These are phyloP conservation scores for Filosporella fistucella DNA, from an alignment of 495 filamentous ascomycete species.

Conservation along the genomic window DNA sequence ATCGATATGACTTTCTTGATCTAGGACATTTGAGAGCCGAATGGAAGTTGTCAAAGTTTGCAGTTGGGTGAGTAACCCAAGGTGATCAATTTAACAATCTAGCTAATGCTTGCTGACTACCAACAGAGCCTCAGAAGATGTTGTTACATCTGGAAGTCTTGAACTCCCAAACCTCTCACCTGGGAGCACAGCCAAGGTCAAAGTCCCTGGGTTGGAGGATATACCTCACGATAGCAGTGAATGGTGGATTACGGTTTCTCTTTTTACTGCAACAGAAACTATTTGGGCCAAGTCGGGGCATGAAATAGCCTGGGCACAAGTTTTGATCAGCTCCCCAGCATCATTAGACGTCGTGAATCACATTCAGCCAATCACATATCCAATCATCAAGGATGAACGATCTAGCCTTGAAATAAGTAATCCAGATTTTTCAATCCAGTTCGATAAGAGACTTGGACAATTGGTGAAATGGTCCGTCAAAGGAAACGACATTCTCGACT, in stretches of 20 bases:
- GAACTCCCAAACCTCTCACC: constrained; percentile 19
- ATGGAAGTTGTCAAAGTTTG: constrained; percentile 6
- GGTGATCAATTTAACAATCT: background rate
- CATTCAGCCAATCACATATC: constrained; percentile 10
- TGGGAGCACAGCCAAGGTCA: constrained; percentile 17
- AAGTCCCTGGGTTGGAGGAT: constrained; percentile 15
- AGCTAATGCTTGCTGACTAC: constrained; percentile 1
- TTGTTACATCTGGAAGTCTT: constrained; percentile 22
- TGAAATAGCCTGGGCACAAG: constrained; percentile 32
- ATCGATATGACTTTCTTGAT: constrained; percentile 34
- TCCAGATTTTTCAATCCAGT: constrained; percentile 25
- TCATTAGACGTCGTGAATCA: constrained; percentile 1
- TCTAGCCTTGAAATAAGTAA: background rate
- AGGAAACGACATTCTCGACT: constrained; percentile 40
- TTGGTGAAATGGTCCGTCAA: constrained; percentile 23
- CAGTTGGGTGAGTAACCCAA: background rate
- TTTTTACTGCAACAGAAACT: constrained; percentile 24
- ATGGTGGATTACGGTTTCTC: constrained; percentile 30
- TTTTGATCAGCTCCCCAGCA: constrained; percentile 9
- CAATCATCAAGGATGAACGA: background rate
- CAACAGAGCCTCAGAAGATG: constrained; percentile 9
- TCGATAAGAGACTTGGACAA: constrained; percentile 16
- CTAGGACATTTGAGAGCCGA: constrained; percentile 38
- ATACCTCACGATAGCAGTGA: constrained; percentile 13
- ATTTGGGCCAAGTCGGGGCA: constrained; percentile 29